Percentiles rank a stretch among this genome's conserved stretches.
Conservation (phyloP, 345 rosid genomes). For the Bruguiera sexangula region DNA sequence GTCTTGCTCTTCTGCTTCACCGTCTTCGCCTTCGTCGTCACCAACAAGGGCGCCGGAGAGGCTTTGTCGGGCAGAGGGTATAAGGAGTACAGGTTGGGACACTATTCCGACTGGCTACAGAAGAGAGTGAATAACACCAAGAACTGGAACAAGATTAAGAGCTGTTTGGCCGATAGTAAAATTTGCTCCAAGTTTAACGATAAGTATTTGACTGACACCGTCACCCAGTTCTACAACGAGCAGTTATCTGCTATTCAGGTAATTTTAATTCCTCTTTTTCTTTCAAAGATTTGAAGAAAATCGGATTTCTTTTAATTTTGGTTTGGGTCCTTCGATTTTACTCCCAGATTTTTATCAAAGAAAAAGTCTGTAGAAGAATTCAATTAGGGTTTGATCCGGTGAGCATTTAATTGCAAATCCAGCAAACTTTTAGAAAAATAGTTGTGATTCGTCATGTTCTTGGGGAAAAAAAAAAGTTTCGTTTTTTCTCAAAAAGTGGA, state of each 20-base stretch:
- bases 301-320: not conserved
- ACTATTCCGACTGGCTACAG: slow-evolving; percentile 66
- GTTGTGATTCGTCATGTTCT: too few species aligned
- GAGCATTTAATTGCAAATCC: too few species aligned
- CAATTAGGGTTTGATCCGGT: too few species aligned
- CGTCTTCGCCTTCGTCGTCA: slow-evolving; percentile 69
- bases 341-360: too few species aligned
- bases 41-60: slow-evolving; percentile 77
- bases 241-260: slow-evolving; percentile 60
- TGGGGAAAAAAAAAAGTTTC: too few species aligned
- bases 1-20: slow-evolving; percentile 63
- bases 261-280: not conserved
- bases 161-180: slow-evolving; percentile 52
- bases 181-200: slow-evolving; percentile 38
- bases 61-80: slow-evolving; percentile 55
- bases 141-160: slow-evolving; percentile 66
- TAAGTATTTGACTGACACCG: slow-evolving; percentile 18
- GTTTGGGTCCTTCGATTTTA: not conserved
- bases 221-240: slow-evolving; percentile 23
- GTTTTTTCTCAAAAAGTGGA: too few species aligned
- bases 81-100: slow-evolving; percentile 70
- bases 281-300: not conserved
- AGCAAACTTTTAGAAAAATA: too few species aligned
- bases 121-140: slow-evolving; percentile 49
- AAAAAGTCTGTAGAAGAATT: too few species aligned